Evolutionary conservation across 441 rosid genomes (phyloP), one percentile per base, ranked within the genome.

Genomic region (Croton laevigatus): DNA sequence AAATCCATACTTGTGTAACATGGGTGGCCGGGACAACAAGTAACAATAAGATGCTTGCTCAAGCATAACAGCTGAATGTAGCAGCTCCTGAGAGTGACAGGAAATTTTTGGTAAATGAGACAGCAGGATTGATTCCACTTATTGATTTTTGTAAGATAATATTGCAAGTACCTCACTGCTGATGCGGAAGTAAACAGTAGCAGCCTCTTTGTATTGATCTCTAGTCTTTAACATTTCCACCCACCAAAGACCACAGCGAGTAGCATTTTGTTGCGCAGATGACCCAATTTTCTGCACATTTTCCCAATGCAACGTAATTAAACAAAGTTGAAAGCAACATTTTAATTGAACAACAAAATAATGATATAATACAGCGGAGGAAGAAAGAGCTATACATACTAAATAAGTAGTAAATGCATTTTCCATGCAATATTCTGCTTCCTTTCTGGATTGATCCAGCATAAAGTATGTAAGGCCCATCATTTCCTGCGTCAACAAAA

Each of bases 1-100:
- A 84, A 93, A 93, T 64, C 99, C 99, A 85, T 89, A 93, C 82
- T 93, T 96, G 82, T 93, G 91, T 75, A 93, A 73, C 99, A 96
- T 93, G 64, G 93, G 82, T 66, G 97, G 99, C 80, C 82, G 84
- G 58, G 97, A 88, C 71, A 91, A 82, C 84, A 96, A 80, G 83
- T 88, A 96, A 83, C 99, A 96, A 78, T 93, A 93, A 70, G 99
- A 91, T 79, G 97, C 97, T 87, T 96, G 99, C 92, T 96, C 99
- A 65, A 93, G 90, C 98, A 96, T 90, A 63, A 96, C 97, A 74
- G 99, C 99, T 20, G 97, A 87, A 85, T 91, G 91, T 78, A 93
- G 71, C 71, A 90, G 80, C 76, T 96, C 99, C 99, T 96, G 65
- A 71, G 71, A 75, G 72, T 96, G 65, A 71, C 71, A 75, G 72